A percentile compares a stretch with the other conserved stretches of the same genome.
Evolutionary conservation across 129 eudicot species (phyloP).

Genomic region (Pittosporum tobira): DNA sequence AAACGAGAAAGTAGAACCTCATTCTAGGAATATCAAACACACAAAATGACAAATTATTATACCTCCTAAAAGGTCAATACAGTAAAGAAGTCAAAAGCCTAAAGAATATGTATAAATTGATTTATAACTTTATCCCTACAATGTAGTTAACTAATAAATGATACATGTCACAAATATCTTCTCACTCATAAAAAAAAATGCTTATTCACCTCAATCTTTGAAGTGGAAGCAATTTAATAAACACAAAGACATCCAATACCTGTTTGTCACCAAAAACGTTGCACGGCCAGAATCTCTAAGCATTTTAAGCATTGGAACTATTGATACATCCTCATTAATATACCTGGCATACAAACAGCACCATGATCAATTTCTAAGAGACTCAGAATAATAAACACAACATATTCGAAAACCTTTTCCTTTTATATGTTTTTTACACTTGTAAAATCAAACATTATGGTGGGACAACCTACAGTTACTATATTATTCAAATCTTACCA

Average conservation of each 20-base stretch:
- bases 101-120: background rate
- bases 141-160: background rate
- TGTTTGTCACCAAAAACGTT: constrained; percentile 87
- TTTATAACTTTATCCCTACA: background rate
- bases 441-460: too few species aligned
- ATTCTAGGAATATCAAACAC: background rate
- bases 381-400: too few species aligned
- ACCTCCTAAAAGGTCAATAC: background rate
- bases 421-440: too few species aligned
- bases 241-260: constrained; percentile 25
- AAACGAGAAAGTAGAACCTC: background rate
- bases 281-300: constrained; percentile 76
- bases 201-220: background rate
- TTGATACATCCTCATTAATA: constrained; percentile 66
- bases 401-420: too few species aligned
- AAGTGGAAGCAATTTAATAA: background rate
- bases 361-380: constrained; percentile 2
- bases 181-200: too few species aligned
- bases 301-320: constrained; percentile 91
- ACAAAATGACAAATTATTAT: background rate
- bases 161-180: background rate
- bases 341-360: constrained; percentile 39
- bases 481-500: too few species aligned
- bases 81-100: background rate
- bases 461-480: too few species aligned